Conservation (phyloP, 345 rosid species). For the Dipteronia sinensis region DNA sequence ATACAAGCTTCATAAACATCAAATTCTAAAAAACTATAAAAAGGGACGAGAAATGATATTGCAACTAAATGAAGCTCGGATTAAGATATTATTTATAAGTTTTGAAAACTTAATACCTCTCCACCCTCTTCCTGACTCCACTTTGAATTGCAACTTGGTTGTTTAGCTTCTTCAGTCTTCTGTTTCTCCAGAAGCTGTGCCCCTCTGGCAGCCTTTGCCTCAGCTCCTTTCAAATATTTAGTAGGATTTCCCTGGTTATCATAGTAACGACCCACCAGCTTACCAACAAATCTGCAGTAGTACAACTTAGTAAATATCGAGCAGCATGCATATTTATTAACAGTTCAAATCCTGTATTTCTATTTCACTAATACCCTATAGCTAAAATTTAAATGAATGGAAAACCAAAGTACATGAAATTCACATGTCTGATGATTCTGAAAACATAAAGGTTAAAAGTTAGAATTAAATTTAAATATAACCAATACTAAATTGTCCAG, state of each 20-base stretch:
- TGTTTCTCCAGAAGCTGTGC: constrained; percentile 90
- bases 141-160: constrained; percentile 79
- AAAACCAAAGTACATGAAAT: neutral
- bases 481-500: neutral
- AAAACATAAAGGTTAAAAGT: neutral
- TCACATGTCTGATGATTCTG: neutral
- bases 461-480: too few relatives aligned
- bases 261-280: constrained; percentile 83
- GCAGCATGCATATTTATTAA: neutral
- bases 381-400: neutral
- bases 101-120: constrained; percentile 48
- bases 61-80: neutral
- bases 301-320: constrained; percentile 9
- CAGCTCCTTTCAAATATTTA: constrained; percentile 84
- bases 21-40: neutral
- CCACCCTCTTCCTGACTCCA: constrained; percentile 97
- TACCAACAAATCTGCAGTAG: constrained; percentile 67
- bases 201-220: constrained; percentile 94
- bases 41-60: neutral
- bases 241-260: constrained; percentile 81
- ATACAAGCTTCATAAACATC: neutral
- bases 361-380: neutral
- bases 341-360: neutral
- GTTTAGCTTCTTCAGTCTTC: constrained; percentile 89
- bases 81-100: neutral